Conservation (phyloP, 169 alveolate species). For the Plasmodium chabaudi region DNA sequence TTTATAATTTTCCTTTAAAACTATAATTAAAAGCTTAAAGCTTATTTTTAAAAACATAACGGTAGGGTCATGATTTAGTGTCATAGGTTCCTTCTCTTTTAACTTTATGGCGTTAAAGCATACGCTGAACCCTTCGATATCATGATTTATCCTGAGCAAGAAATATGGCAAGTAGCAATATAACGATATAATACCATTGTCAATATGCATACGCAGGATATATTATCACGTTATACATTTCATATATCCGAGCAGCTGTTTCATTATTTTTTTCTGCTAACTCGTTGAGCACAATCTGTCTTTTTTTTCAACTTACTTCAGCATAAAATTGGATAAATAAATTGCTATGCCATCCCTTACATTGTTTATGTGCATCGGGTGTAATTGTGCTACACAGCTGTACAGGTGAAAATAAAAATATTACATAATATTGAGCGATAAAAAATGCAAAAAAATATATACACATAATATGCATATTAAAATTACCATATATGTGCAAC, state of each 20-base stretch:
- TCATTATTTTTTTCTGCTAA: too few relatives aligned
- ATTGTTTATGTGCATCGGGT: conserved; percentile 12
- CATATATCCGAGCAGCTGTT: too few relatives aligned
- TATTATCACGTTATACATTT: neutral
- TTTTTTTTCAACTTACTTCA: conserved; percentile 31
- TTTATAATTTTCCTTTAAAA: conserved; percentile 48
- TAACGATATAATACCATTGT: neutral
- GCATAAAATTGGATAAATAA: conserved; percentile 53
- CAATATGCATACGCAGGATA: neutral
- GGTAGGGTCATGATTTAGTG: conserved; percentile 23
- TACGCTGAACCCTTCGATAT: conserved; percentile 54
- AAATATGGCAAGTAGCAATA: neutral
- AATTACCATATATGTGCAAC: conserved; percentile 45
- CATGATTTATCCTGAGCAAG: conserved; percentile 34
- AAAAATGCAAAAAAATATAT: neutral
- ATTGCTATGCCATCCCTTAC: conserved; percentile 35
- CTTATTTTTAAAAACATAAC: conserved; percentile 48
- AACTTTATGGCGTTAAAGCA: conserved; percentile 46
- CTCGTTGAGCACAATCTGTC: neutral
- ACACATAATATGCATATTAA: neutral
- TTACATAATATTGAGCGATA: neutral
- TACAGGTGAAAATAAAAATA: neutral
- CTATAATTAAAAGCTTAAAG: conserved; percentile 43
- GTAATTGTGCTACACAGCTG: conserved; percentile 62
- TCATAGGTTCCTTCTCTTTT: conserved; percentile 44